Conservation (phyloP, 1,284 basidiomycete species). For the Malassezia dermatis region DNA sequence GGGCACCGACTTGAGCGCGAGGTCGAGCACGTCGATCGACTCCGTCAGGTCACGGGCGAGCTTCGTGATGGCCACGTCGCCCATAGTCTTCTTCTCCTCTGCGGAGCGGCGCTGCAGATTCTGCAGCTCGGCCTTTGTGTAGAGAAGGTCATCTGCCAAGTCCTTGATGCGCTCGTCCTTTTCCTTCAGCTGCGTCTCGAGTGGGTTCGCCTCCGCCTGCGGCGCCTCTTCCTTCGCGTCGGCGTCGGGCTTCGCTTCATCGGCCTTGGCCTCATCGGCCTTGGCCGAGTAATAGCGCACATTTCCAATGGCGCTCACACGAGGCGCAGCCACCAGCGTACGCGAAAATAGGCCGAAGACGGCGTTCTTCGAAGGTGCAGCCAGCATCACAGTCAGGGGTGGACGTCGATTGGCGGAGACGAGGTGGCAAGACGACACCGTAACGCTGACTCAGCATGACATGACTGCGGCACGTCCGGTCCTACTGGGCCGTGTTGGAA, state of each 20-base stretch:
- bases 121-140: constrained; percentile 68
- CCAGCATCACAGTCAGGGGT: neutral
- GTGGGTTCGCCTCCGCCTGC: constrained; percentile 7
- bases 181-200: constrained; percentile 37
- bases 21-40: constrained; percentile 78
- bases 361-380: neutral
- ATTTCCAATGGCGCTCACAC: neutral
- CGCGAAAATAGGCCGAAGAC: constrained; percentile 12
- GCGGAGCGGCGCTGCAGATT: constrained; percentile 83
- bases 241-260: constrained; percentile 18
- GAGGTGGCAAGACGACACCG: neutral
- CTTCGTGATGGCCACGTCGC: constrained; percentile 80
- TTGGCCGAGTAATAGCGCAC: constrained; percentile 16
- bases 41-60: constrained; percentile 83
- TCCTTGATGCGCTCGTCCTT: constrained; percentile 47
- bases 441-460: constrained; percentile 2
- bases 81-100: constrained; percentile 80
- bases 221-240: constrained; percentile 23
- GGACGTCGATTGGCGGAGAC: neutral
- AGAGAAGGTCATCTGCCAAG: constrained; percentile 38
- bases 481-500: neutral
- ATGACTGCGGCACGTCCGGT: neutral
- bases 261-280: constrained; percentile 26
- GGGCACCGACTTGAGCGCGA: constrained; percentile 76
- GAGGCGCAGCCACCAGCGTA: neutral